Conservation (phyloP, 1,284 basidiomycete species). For the Ceratorhiza oryzae-sativae region DNA sequence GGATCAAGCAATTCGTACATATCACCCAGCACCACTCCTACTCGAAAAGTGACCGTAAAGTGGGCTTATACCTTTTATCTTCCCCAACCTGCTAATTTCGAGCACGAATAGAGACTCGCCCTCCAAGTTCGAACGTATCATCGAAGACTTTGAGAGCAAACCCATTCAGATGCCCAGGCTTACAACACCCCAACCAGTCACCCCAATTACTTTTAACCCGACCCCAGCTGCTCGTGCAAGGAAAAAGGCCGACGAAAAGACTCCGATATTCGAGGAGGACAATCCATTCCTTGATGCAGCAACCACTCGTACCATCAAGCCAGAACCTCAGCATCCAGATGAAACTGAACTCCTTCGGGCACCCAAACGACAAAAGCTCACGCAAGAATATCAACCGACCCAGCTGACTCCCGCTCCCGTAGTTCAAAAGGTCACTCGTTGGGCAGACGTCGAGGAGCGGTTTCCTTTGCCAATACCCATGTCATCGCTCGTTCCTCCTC, state of each 20-base stretch:
- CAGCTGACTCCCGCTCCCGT: neutral
- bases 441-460: slow-evolving; percentile 25
- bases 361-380: slow-evolving; percentile 9
- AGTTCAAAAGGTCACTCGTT: neutral
- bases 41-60: slow-evolving; percentile 20
- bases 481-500: neutral
- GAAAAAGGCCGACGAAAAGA: slow-evolving; percentile 5
- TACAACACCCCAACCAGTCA: slow-evolving; percentile 21
- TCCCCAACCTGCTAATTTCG: neutral
- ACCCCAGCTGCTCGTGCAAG: slow-evolving; percentile 1
- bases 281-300: slow-evolving; percentile 22
- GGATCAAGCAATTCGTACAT: neutral
- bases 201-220: neutral
- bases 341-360: neutral
- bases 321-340: neutral
- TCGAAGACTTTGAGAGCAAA: slow-evolving; percentile 48
- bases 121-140: slow-evolving; percentile 24
- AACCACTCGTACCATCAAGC: neutral
- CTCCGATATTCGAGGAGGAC: slow-evolving; percentile 36
- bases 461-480: neutral
- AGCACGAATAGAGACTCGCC: slow-evolving; percentile 10
- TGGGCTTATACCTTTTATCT: neutral
- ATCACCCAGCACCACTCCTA: slow-evolving; percentile 17
- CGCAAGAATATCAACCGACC: neutral
- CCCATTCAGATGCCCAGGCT: slow-evolving; percentile 48